Evolutionary conservation across 2,329 filamentous ascomycete genomes (phyloP).

Genomic region (Tolypocladium tropicale): DNA sequence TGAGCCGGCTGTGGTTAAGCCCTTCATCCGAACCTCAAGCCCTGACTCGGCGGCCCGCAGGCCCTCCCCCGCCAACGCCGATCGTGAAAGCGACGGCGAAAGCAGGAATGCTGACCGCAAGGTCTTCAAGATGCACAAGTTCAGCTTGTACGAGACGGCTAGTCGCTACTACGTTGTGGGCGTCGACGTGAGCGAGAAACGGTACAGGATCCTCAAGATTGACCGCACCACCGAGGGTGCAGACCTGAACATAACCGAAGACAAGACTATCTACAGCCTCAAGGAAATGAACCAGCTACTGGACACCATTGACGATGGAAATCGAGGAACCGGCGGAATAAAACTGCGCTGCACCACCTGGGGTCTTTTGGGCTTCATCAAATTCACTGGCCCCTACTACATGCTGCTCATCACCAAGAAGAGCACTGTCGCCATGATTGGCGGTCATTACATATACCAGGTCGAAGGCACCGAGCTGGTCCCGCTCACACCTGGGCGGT

Average conservation of each 20-base stretch:
- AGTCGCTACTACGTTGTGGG: constrained; percentile 91
- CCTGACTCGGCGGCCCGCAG: constrained; percentile 29
- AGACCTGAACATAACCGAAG: constrained; percentile 78
- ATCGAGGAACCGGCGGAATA: constrained; percentile 80
- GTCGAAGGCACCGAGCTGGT: constrained; percentile 89
- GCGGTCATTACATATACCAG: constrained; percentile 92
- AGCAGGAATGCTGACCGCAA: constrained; percentile 24
- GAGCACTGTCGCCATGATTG: constrained; percentile 90
- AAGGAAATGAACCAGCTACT: constrained; percentile 89
- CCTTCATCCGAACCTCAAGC: constrained; percentile 46
- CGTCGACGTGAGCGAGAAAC: constrained; percentile 77
- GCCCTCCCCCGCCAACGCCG: constrained; percentile 3
- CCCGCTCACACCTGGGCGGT: constrained; percentile 67
- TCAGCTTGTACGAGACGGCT: constrained; percentile 93
- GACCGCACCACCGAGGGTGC: constrained; percentile 72
- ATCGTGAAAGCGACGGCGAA: constrained; percentile 14
- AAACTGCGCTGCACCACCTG: constrained; percentile 84
- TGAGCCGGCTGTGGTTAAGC: constrained; percentile 45
- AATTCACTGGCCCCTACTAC: constrained; percentile 92
- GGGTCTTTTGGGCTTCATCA: constrained; percentile 90
- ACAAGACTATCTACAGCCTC: constrained; percentile 89
- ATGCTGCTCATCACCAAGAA: constrained; percentile 96
- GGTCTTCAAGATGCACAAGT: constrained; percentile 77
- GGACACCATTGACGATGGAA: constrained; percentile 90
- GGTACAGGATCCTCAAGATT: constrained; percentile 89